A percentile compares a stretch with the other conserved stretches of the same genome.
Conservation (phyloP, 257 asterid species). For the Sherardia arvensis region DNA sequence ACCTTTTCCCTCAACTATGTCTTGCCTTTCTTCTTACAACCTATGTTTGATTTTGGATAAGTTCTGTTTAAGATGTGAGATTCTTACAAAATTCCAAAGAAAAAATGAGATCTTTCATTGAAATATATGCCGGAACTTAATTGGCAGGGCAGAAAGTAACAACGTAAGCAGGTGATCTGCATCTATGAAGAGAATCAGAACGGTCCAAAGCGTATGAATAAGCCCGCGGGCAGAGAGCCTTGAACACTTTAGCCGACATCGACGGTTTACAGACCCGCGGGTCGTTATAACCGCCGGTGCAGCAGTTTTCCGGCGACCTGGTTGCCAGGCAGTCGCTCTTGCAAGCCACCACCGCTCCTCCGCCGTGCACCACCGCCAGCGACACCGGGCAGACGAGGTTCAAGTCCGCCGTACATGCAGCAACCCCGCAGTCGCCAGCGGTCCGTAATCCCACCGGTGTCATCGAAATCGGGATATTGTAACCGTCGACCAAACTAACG, state of each 20-base stretch:
- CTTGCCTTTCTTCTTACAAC: too few species aligned
- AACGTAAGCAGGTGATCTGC: conserved; percentile 44
- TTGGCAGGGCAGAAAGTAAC: conserved; percentile 61
- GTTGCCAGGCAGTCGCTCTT: conserved; percentile 61
- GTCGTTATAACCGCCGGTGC: conserved; percentile 41
- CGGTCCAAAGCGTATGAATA: conserved; percentile 52
- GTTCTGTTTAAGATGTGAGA: too few species aligned
- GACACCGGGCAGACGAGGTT: conserved; percentile 43
- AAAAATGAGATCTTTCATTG: too few species aligned
- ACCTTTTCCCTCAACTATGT: neutral
- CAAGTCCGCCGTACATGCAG: conserved; percentile 65
- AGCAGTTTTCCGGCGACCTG: conserved; percentile 34
- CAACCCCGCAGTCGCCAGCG: conserved; percentile 36
- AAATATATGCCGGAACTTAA: too few species aligned
- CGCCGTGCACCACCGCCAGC: conserved; percentile 31
- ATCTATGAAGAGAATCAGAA: conserved; percentile 42
- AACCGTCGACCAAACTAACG: conserved; percentile 79
- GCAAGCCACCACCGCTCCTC: conserved; percentile 58
- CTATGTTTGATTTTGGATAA: neutral
- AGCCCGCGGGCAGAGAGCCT: conserved; percentile 62
- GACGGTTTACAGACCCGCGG: conserved; percentile 37
- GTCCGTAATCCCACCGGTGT: conserved; percentile 36
- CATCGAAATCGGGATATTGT: conserved; percentile 63
- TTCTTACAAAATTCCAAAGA: too few species aligned
- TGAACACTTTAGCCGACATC: conserved; percentile 33